Evolutionary conservation across 2,329 filamentous ascomycete species (phyloP).

Genomic region (Cryphonectria parasitica): DNA sequence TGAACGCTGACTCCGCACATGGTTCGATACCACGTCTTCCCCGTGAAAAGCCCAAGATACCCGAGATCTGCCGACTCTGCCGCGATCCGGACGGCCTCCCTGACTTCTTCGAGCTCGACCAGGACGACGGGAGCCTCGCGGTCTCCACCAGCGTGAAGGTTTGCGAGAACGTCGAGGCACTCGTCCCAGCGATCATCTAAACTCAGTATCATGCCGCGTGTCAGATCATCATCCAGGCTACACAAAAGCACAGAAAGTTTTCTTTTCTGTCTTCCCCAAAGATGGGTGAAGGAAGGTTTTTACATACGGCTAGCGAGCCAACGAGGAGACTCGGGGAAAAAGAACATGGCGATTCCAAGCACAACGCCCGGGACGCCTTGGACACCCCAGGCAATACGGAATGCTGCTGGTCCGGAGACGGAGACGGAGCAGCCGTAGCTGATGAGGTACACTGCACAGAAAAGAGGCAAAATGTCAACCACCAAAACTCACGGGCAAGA

Average conservation of each 20-base stretch:
- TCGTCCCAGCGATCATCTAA: conserved; percentile 68
- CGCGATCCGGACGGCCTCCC: conserved; percentile 44
- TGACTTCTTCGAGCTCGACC: conserved; percentile 29
- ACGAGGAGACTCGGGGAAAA: conserved; percentile 67
- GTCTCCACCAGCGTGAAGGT: conserved; percentile 62
- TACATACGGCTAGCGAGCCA: conserved; percentile 62
- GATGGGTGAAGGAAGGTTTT: background rate
- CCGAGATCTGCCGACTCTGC: conserved; percentile 43
- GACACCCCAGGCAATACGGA: conserved; percentile 65
- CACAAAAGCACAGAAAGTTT: too few relatives aligned
- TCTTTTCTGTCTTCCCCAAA: too few relatives aligned
- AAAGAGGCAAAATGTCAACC: conserved; percentile 60
- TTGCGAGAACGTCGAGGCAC: conserved; percentile 59
- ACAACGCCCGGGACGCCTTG: conserved; percentile 60
- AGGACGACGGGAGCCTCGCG: conserved; percentile 52
- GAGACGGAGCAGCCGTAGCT: conserved; percentile 37
- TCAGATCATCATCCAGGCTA: background rate
- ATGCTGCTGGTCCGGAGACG: conserved; percentile 57
- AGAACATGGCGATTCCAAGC: conserved; percentile 60
- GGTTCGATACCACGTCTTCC: conserved; percentile 54
- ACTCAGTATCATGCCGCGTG: background rate
- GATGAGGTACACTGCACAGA: conserved; percentile 37
- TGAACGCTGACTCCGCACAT: conserved; percentile 56
- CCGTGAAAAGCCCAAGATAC: conserved; percentile 50
- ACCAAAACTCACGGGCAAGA: conserved; percentile 57